These are phyloP conservation scores for Trypanosomatidae sp. DNA, from an alignment of 208 protist species.

Conservation along the genomic window DNA sequence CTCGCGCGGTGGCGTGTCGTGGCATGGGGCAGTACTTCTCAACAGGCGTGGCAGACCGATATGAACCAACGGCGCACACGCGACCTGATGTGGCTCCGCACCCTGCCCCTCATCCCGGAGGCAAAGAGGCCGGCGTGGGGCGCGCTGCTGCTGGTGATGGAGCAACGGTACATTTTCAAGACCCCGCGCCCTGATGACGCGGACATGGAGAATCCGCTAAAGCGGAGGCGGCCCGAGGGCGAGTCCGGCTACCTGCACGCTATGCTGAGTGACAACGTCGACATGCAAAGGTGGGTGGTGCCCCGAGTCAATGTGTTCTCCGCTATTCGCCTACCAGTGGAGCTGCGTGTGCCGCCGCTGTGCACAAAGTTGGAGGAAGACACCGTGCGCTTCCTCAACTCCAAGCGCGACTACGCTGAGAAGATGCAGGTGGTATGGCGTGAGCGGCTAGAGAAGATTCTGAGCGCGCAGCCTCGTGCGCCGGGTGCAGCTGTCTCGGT, in stretches of 20 bases:
- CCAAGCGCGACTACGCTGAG: slow-evolving; percentile 46
- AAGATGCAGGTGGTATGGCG: slow-evolving; percentile 53
- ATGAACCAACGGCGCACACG: slow-evolving; percentile 33
- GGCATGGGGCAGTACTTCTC: slow-evolving; percentile 56
- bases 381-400: slow-evolving; percentile 52
- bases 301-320: slow-evolving; percentile 60
- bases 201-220: slow-evolving; percentile 15
- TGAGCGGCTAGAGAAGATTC: slow-evolving; percentile 19
- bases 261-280: slow-evolving; percentile 49
- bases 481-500: slow-evolving; percentile 26
- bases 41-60: slow-evolving; percentile 72
- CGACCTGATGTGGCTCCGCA: slow-evolving; percentile 70
- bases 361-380: slow-evolving; percentile 47
- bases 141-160: slow-evolving; percentile 51
- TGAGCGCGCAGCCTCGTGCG: slow-evolving; percentile 10
- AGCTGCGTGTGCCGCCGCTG: slow-evolving; percentile 61
- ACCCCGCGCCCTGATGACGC: slow-evolving; percentile 29
- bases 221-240: slow-evolving; percentile 33
- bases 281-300: slow-evolving; percentile 43
- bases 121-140: slow-evolving; percentile 52
- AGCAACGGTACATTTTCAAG: slow-evolving; percentile 70
- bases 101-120: slow-evolving; percentile 42
- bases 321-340: slow-evolving; percentile 52
- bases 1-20: slow-evolving; percentile 47
- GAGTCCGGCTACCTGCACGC: slow-evolving; percentile 19